Evolutionary conservation across 306 rosid species (phyloP), one percentile per base, ranked within the genome.

Genomic region (Mimosa bimucronata): DNA sequence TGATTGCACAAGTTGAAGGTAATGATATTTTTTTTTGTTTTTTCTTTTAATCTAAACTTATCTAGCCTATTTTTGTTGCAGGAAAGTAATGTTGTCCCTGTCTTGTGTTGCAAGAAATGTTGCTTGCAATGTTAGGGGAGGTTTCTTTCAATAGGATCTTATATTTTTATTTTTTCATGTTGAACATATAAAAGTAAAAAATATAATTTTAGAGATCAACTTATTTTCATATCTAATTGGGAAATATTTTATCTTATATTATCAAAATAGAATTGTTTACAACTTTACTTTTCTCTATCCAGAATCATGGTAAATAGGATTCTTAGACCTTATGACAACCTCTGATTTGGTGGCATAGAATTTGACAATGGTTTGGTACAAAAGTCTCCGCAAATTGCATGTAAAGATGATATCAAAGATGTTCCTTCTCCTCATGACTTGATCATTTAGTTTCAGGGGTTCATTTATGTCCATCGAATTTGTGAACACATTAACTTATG

Each of bases 381-480:
- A 84, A 93, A 88, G 90, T 87, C 93, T 81, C 81, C 86, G 79
- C 93, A 88, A 82, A 58, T 93, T 82, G 87, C 91, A 11, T 90
- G 90, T 42, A 98, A 93, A 87, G 97, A 95, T 82, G 94, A 87
- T 88, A 82, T 82, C 42, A 85, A 83, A 82, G 93, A 91, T 83
- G 79, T 93, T 69, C 89, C 94, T 23, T 80, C 80, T 81, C 82
- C 96, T 31, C 99, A 98, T 66, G 99, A 95, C 75, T 98, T 95
- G 86, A 80, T 85, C 91, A 84, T 84, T 88, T 95, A 37, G 98
- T 85, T 79, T 88, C 97, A 62, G 99, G 93, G 98, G 99, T 95
- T 87, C 82, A 93, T 87, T 16, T 21, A 60, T 80, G 42, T 15
- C 5, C n/a, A 40, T 48, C 13, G 19, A 57, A 40, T 57, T 55